Evolutionary conservation across 179 eudicot genomes (phyloP).

Genomic region (Silene vulgaris): DNA sequence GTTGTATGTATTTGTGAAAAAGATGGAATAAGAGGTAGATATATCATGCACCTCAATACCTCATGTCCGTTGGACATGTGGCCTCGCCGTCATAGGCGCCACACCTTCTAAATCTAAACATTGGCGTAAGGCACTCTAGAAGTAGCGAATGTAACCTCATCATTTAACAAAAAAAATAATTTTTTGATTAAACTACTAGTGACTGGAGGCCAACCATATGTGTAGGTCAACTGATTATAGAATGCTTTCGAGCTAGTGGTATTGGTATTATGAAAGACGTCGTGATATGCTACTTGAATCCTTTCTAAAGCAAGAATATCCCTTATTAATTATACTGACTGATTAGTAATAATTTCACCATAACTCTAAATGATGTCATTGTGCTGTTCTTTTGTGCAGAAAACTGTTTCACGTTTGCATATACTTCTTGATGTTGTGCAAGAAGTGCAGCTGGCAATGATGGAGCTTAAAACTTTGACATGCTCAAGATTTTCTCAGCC

Average conservation of each 20-base stretch:
- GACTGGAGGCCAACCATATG: no score
- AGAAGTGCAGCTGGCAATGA: constrained; percentile 58
- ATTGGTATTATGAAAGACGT: background rate
- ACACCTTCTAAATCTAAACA: no score
- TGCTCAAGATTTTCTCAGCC: constrained; percentile 42
- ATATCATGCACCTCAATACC: background rate
- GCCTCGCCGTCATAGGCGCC: background rate
- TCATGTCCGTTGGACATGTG: background rate
- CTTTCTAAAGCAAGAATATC: constrained; percentile 7
- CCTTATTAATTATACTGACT: background rate
- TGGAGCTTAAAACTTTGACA: constrained; percentile 54
- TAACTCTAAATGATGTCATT: constrained; percentile 13
- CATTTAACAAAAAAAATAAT: no score
- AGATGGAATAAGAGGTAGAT: background rate
- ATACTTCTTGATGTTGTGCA: constrained; percentile 68
- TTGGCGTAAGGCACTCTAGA: no score
- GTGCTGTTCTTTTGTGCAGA: constrained; percentile 38
- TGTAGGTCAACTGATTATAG: background rate
- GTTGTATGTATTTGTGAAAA: background rate
- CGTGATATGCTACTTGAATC: background rate
- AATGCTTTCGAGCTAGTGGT: constrained; percentile 8
- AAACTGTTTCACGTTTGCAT: constrained; percentile 58
- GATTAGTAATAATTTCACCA: no score
- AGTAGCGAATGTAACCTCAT: no score
- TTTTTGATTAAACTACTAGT: no score